Conservation (phyloP, 108 stramenopile species). For the Cyclostephanos invisitatus region DNA sequence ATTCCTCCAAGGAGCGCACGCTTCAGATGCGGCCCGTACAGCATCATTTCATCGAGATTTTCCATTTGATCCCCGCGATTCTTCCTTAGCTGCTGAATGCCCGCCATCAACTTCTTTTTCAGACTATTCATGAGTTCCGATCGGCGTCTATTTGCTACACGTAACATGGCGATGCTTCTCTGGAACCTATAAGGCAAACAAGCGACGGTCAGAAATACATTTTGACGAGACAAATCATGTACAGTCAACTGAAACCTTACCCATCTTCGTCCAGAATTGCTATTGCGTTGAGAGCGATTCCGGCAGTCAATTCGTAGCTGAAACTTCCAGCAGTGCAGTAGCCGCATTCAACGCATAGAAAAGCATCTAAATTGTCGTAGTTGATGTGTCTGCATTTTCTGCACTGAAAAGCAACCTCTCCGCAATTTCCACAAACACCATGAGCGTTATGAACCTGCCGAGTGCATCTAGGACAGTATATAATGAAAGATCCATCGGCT, state of each 20-base stretch:
- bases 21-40: slow-evolving; percentile 52
- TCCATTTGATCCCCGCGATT: slow-evolving; percentile 24
- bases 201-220: slow-evolving; percentile 16
- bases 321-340: slow-evolving; percentile 90
- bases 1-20: slow-evolving; percentile 61
- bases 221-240: background rate
- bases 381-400: slow-evolving; percentile 90
- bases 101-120: slow-evolving; percentile 39
- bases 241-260: slow-evolving; percentile 5
- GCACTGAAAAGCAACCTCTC: slow-evolving; percentile 96
- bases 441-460: slow-evolving; percentile 93
- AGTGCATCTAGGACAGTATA: slow-evolving; percentile 92
- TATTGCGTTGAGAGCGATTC: slow-evolving; percentile 76
- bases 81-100: slow-evolving; percentile 23
- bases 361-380: slow-evolving; percentile 93
- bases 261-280: slow-evolving; percentile 71
- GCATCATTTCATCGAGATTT: slow-evolving; percentile 32
- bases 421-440: slow-evolving; percentile 94
- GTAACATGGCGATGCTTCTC: slow-evolving; percentile 42
- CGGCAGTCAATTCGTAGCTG: slow-evolving; percentile 60
- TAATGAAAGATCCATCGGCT: slow-evolving; percentile 54
- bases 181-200: slow-evolving; percentile 12
- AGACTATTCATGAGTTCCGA: slow-evolving; percentile 28
- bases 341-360: slow-evolving; percentile 96
- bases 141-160: slow-evolving; percentile 46